Evolutionary conservation across 2,329 filamentous ascomycete species (phyloP).

Genomic region (Ceratocystis harringtonii): DNA sequence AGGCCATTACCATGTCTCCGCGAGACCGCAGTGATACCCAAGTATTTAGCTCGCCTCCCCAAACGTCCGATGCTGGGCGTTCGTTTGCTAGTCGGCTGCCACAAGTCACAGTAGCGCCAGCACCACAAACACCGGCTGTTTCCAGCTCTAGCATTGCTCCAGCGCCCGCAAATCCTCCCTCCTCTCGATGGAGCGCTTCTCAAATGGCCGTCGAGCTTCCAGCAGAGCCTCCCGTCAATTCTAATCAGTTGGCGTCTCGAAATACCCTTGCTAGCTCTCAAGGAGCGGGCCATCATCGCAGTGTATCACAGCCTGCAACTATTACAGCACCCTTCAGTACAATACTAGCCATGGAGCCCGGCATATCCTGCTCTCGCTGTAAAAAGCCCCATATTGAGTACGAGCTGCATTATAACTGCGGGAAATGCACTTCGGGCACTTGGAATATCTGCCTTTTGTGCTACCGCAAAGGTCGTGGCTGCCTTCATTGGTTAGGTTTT

Average conservation of each 20-base stretch:
- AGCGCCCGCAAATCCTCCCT: neutral
- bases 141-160: neutral
- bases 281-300: conserved; percentile 2
- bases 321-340: neutral
- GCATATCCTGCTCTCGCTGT: conserved; percentile 59
- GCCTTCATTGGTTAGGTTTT: conserved; percentile 79
- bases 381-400: conserved; percentile 61
- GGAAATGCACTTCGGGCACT: conserved; percentile 49
- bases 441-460: conserved; percentile 73
- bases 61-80: neutral
- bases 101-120: conserved; percentile 7
- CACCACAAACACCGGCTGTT: neutral
- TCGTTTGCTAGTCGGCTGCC: conserved; percentile 13
- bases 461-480: conserved; percentile 63
- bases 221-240: neutral
- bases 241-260: neutral
- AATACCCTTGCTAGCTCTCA: neutral
- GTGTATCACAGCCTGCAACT: conserved; percentile 2
- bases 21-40: neutral
- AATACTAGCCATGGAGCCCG: conserved; percentile 40
- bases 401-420: conserved; percentile 72
- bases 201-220: neutral
- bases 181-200: neutral
- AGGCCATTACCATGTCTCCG: neutral
- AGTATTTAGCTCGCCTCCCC: neutral